Base-by-base conservation (phyloP, 345 rosid species). In the Noccaea bulbosa region DNA sequence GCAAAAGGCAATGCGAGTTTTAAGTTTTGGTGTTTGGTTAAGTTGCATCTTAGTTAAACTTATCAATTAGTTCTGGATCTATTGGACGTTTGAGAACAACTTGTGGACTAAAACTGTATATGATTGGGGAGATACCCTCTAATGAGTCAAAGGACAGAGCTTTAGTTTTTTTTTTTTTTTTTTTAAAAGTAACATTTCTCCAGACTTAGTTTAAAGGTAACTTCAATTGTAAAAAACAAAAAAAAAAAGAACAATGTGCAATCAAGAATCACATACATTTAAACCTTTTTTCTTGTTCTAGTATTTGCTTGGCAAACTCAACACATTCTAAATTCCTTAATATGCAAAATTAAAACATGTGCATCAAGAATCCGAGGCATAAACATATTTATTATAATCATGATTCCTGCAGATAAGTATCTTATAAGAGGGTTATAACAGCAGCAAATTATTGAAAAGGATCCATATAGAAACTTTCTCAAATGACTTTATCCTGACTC, bases 351-450 rank as follows among this genome's bases (percentile, higher is more conserved):
- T 7, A 35, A 38, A 11, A 59, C 45, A 14, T 50, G 45, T 41
- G 47, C 39, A 44, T 35, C 62, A 52, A 43, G 70, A 72, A 54
- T 5, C 43, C 11, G 24, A 64, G 45, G 17, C 65, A 47, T 39
- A 65, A 47, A 55, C 11, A 38, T 49, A 55, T 20, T 34, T 50
- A 52, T 52, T 51, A 43, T 24, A 48, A 49, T 5, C 48, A 66
- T 33, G 43, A 37, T 71, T 52, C 65, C 17, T 65, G 71, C 33
- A 58, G 15, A 73, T 57, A 73, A 58, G 78, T 66, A 74, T 59
- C 30, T 73, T 67, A 66, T 58, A 56, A 64, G 32, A 69, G 8
- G 8, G 30, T 59, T 15, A 22, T 70, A 49, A 74, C 49, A 67
- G 33, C 27, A 51, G 56, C 40, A 60, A 37, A 74, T 51, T 38